Percentiles rank a stretch among this genome's conserved stretches.
Conservation (phyloP, 2,329 filamentous ascomycete genomes). For the Fusarium metavorans region DNA sequence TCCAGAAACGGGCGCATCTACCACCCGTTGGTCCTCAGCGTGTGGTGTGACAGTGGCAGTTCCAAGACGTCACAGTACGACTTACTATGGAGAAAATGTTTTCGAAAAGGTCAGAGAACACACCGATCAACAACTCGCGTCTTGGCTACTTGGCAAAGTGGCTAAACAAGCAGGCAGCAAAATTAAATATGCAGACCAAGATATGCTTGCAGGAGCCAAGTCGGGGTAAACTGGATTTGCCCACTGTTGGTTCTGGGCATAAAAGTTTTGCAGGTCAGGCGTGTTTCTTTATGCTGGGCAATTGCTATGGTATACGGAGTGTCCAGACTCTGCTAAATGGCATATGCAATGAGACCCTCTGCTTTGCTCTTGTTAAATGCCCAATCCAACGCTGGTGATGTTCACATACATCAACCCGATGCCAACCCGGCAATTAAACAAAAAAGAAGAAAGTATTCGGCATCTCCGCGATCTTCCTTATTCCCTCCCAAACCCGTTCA, state of each 20-base stretch:
- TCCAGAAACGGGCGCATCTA: neutral
- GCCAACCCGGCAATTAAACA: neutral
- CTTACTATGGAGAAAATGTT: neutral
- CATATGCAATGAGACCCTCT: neutral
- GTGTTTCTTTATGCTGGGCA: neutral
- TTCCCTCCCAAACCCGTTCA: constrained; percentile 4
- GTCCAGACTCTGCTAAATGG: too few relatives aligned
- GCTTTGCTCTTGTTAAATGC: neutral
- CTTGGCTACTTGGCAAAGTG: constrained; percentile 10
- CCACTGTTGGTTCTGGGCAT: neutral
- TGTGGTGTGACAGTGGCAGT: neutral
- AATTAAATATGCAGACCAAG: constrained; percentile 28
- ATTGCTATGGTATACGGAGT: too few relatives aligned
- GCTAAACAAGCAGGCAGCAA: constrained; percentile 26
- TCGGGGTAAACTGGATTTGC: constrained; percentile 19
- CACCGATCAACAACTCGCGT: neutral
- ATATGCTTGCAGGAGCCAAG: neutral
- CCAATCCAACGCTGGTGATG: neutral
- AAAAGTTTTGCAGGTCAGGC: neutral
- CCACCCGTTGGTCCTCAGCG: neutral
- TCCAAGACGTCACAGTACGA: neutral
- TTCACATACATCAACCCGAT: neutral
- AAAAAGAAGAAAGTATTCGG: neutral
- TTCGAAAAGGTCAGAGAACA: neutral
- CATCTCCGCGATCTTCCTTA: neutral